Evolutionary conservation across 2,329 filamentous ascomycete genomes (phyloP).

Genomic region (Calonectria pseudoreteaudii): DNA sequence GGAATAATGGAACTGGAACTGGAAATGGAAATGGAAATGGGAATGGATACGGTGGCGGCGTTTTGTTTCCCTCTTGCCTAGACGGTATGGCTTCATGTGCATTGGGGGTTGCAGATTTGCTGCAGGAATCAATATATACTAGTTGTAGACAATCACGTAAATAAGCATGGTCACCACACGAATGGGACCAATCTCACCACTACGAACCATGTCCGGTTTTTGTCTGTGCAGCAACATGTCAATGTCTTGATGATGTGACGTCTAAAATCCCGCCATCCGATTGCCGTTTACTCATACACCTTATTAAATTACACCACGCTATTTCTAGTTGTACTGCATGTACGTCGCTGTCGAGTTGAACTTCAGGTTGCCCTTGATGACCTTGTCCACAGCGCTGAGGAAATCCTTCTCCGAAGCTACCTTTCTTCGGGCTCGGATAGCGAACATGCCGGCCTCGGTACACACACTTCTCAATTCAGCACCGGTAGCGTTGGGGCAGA

Average conservation of each 20-base stretch:
- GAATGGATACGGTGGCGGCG: conserved; percentile 30
- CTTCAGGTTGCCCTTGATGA: conserved; percentile 99
- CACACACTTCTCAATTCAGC: conserved; percentile 96
- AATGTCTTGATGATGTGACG: conserved; percentile 36
- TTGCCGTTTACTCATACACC: conserved; percentile 50
- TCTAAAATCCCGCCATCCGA: conserved; percentile 40
- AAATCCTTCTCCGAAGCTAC: conserved; percentile 99
- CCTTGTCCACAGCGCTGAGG: conserved; percentile 97
- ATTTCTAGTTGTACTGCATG: conserved; percentile 94
- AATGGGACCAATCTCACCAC: not conserved
- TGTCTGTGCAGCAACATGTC: conserved; percentile 32
- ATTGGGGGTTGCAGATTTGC: conserved; percentile 19
- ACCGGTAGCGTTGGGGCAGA: conserved; percentile 97
- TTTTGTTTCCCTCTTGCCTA: conserved; percentile 29
- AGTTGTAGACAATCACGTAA: conserved; percentile 36
- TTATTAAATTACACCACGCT: conserved; percentile 43
- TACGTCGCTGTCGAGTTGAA: conserved; percentile 99
- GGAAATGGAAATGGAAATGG: conserved; percentile 20
- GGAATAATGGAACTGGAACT: conserved; percentile 26
- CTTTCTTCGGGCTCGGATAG: conserved; percentile 94
- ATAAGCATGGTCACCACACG: conserved; percentile 12
- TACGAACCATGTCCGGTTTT: not conserved
- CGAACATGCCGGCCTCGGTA: conserved; percentile 98
- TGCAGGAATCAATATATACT: conserved; percentile 19
- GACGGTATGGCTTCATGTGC: conserved; percentile 15